phyloP scores from a whole-genome alignment of 345 rosid genomes.

The Hirschfeldia incana region DNA sequence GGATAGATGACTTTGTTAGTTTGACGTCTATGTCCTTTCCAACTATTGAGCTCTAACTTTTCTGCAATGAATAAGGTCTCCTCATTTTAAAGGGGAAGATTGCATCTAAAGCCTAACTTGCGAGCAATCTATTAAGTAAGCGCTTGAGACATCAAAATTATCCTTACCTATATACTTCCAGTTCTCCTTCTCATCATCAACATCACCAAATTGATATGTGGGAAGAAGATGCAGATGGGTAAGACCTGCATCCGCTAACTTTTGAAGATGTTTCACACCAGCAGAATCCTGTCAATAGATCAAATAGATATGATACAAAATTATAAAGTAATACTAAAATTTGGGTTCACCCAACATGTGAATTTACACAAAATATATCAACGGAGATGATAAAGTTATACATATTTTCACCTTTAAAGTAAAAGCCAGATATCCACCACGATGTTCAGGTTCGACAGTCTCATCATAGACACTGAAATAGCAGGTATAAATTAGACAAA shows the following conservation, averaged over 20 bases:
- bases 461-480: conserved; percentile 64
- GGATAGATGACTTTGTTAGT: not conserved
- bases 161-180: conserved; percentile 81
- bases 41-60: conserved; percentile 3
- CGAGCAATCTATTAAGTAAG: conserved; percentile 3
- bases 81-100: not conserved
- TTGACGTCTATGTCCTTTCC: not conserved
- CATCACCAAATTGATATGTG: conserved; percentile 80
- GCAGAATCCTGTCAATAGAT: conserved; percentile 68
- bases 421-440: conserved; percentile 88
- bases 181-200: conserved; percentile 77
- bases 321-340: not conserved
- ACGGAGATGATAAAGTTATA: conserved; percentile 15
- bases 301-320: conserved; percentile 16
- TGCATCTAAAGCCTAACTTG: not conserved
- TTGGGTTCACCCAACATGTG: conserved; percentile 1
- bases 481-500: conserved; percentile 27
- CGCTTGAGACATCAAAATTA: conserved; percentile 20
- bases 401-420: conserved; percentile 59
- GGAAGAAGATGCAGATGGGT: conserved; percentile 92
- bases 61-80: conserved; percentile 8
- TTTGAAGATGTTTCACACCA: conserved; percentile 72
- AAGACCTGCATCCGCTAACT: conserved; percentile 82
- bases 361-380: not conserved
- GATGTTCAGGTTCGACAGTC: conserved; percentile 57